phyloP scores from a whole-genome alignment of 2,329 filamentous ascomycete species.

The Microthyrium microscopicum region DNA sequence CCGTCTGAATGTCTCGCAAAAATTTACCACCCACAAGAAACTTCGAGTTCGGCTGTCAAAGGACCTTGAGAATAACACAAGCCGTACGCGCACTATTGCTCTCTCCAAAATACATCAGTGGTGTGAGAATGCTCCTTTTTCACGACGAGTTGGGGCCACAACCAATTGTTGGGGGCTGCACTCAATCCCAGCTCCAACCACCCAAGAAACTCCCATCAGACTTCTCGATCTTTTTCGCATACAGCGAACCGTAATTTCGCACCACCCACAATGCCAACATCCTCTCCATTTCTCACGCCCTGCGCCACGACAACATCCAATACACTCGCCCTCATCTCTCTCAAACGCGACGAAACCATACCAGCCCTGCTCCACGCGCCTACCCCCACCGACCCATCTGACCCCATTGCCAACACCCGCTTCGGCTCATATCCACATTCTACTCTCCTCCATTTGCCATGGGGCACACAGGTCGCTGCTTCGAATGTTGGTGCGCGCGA shows the following conservation, averaged over 20 bases:
- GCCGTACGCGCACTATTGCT: too few relatives aligned
- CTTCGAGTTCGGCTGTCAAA: too few relatives aligned
- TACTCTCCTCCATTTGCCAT: conserved; percentile 50
- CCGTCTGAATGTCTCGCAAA: too few relatives aligned
- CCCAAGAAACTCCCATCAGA: too few relatives aligned
- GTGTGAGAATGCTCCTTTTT: too few relatives aligned
- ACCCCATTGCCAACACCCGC: conserved; percentile 59
- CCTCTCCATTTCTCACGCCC: conserved; percentile 67
- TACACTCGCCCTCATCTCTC: conserved; percentile 65
- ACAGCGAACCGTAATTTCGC: neutral
- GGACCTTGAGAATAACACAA: too few relatives aligned
- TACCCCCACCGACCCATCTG: conserved; percentile 20
- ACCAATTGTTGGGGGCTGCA: too few relatives aligned
- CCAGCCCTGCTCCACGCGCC: conserved; percentile 42
- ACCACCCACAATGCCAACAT: conserved; percentile 3
- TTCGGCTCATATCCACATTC: conserved; percentile 58
- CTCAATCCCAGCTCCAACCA: too few relatives aligned
- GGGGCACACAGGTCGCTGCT: conserved; percentile 83
- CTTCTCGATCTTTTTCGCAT: too few relatives aligned
- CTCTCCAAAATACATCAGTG: too few relatives aligned
- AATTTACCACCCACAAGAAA: too few relatives aligned
- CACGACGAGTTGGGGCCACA: too few relatives aligned
- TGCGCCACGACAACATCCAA: conserved; percentile 44
- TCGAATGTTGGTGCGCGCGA: conserved; percentile 75
- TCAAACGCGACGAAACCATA: conserved; percentile 72